These are phyloP conservation scores for Xylariaceae sp. DNA, from an alignment of 2,329 filamentous ascomycete species.

Conservation along the genomic window DNA sequence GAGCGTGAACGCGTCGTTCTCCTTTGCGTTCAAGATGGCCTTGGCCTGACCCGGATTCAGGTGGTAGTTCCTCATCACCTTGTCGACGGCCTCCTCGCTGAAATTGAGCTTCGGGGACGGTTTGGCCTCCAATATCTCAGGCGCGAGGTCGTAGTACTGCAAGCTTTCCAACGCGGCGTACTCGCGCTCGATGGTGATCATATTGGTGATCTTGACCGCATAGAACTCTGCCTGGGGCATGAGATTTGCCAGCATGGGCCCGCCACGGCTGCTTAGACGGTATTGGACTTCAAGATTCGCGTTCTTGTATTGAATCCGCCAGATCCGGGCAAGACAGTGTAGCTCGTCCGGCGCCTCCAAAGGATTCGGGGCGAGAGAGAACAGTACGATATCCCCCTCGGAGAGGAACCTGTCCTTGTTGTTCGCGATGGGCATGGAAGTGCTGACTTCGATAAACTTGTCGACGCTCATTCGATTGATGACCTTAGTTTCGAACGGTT, in stretches of 20 bases:
- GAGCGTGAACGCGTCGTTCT: conserved; percentile 95
- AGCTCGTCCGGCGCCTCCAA: conserved; percentile 59
- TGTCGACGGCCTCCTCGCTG: conserved; percentile 63
- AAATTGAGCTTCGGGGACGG: conserved; percentile 86
- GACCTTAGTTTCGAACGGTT: conserved; percentile 81
- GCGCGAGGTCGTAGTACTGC: conserved; percentile 92
- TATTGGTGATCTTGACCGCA: conserved; percentile 80
- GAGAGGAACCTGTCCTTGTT: conserved; percentile 67
- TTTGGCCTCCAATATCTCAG: conserved; percentile 82
- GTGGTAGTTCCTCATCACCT: conserved; percentile 68
- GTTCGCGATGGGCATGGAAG: conserved; percentile 65
- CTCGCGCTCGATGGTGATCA: conserved; percentile 92
- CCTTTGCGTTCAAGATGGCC: conserved; percentile 83
- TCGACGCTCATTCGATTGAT: conserved; percentile 86
- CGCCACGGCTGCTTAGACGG: conserved; percentile 65
- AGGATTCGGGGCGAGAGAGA: conserved; percentile 70
- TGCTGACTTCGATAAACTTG: conserved; percentile 86
- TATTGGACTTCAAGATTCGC: conserved; percentile 79
- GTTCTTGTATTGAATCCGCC: conserved; percentile 74
- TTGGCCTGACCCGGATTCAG: conserved; percentile 87
- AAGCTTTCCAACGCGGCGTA: conserved; percentile 86
- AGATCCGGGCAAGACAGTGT: conserved; percentile 83
- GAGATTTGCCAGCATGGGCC: conserved; percentile 57
- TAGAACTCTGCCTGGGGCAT: conserved; percentile 64
- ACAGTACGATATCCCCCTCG: conserved; percentile 83